These are phyloP conservation scores for Psilocybe subaeruginosa DNA, from an alignment of 768 basidiomycete species.

Conservation along the genomic window DNA sequence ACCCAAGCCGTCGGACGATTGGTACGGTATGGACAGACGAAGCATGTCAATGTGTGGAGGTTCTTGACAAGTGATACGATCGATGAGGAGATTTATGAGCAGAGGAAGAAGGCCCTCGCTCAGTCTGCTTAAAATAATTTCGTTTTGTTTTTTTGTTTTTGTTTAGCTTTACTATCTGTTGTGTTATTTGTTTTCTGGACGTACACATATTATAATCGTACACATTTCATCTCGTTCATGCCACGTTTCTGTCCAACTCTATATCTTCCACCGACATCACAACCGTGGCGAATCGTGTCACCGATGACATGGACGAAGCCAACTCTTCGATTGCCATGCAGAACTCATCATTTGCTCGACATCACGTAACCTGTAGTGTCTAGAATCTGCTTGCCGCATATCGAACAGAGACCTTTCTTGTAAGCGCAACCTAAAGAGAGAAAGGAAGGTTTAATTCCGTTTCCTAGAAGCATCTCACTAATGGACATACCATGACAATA, in stretches of 20 bases:
- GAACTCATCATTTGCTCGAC: conserved; percentile 68
- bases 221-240: conserved; percentile 1
- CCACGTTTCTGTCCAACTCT: conserved; percentile 2
- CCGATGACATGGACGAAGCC: background rate
- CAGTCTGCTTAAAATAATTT: conserved; percentile 16
- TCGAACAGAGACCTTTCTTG: conserved; percentile 84
- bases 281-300: conserved; percentile 1
- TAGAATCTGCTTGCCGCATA: conserved; percentile 86
- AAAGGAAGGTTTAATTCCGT: conserved; percentile 8
- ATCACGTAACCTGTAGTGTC: conserved; percentile 85
- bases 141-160: conserved; percentile 11
- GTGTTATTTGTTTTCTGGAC: conserved; percentile 19
- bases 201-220: conserved; percentile 25
- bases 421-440: conserved; percentile 73
- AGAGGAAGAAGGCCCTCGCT: conserved; percentile 41
- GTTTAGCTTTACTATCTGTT: conserved; percentile 18
- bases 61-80: conserved; percentile 89
- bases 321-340: conserved; percentile 1
- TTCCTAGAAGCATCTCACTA: conserved; percentile 7
- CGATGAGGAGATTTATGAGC: conserved; percentile 80
- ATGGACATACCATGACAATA: conserved; percentile 78
- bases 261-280: conserved; percentile 5
- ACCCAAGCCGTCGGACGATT: conserved; percentile 85
- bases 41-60: conserved; percentile 80
- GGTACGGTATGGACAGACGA: conserved; percentile 82